Evolutionary conservation across 139 green algal genomes (phyloP), one percentile per base, ranked within the genome.

Genomic region (Coelastrella sp.): DNA sequence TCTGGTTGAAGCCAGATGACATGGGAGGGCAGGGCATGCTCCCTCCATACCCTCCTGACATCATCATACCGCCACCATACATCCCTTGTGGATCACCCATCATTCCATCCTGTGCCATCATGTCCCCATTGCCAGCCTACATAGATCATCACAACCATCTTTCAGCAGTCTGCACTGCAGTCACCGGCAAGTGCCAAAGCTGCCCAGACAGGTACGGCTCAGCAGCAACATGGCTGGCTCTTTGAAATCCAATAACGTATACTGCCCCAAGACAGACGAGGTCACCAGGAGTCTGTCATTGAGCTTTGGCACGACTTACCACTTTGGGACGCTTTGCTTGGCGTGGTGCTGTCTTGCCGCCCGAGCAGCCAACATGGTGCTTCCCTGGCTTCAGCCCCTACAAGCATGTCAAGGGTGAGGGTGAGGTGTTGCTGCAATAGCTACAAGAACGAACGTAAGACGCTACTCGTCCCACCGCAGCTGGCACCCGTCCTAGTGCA

Each of bases 341-440:
- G 7, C 88, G 66, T 5, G 84, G 85, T 8, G 72, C 83, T 32
- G 76, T 82, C 64, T 89, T 89, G 60, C 90, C 92, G 8, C 88
- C 94, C 1, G 89, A 92, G 78, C 95, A 98, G 30, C 93, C 92
- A 11, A 98, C 93, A 76, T 98, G 95, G 87, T 98, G 94, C 83
- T 95, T 95, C 15, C 95, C 94, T 9, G 93, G 92, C 64, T 96
- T 94, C 11, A 98, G 82, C n/a, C 89, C 86, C 53, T 64, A 34
- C 53, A 27, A n/a, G n/a, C n/a, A n/a, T n/a, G n/a, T n/a, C n/a
- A n/a, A n/a, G n/a, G n/a, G n/a, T n/a, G n/a, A n/a, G n/a, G n/a
- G n/a, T n/a, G n/a, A n/a, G n/a, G n/a, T n/a, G n/a, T n/a, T n/a
- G n/a, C n/a, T n/a, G n/a, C n/a, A n/a, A n/a, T n/a, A n/a, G n/a